A percentile compares a stretch with the other conserved stretches of the same genome.
These are phyloP conservation scores for Pseudogymnoascus verrucosus DNA, from an alignment of 2,329 filamentous ascomycete genomes.

Conservation along the genomic window DNA sequence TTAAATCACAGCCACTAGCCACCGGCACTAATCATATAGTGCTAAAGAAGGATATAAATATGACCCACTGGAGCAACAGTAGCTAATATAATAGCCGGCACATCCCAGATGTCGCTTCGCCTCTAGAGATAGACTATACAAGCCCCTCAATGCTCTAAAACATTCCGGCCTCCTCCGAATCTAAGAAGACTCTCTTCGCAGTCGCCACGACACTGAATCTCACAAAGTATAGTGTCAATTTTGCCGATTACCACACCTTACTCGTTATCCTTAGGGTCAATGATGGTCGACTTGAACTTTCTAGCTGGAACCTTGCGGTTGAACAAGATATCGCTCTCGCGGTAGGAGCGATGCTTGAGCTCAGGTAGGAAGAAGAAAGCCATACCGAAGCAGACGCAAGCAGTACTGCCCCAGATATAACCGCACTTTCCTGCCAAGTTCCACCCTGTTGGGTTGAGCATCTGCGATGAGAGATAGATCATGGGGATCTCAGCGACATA, in stretches of 20 bases:
- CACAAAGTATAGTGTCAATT: not conserved
- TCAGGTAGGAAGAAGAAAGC: slow-evolving; percentile 43
- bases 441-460: slow-evolving; percentile 31
- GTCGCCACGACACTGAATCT: not conserved
- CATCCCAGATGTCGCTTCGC: not conserved
- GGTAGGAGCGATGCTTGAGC: slow-evolving; percentile 42
- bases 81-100: not conserved
- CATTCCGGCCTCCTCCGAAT: not conserved
- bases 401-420: slow-evolving; percentile 50
- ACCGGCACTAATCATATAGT: not conserved
- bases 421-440: slow-evolving; percentile 29
- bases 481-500: slow-evolving; percentile 22
- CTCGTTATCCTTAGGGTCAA: slow-evolving; percentile 52
- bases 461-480: slow-evolving; percentile 26
- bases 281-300: slow-evolving; percentile 38
- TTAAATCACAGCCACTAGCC: not conserved
- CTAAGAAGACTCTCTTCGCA: not conserved
- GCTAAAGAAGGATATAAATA: not conserved
- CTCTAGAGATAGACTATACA: not conserved
- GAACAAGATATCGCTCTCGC: slow-evolving; percentile 38
- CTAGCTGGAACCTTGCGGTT: slow-evolving; percentile 23
- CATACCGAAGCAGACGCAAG: slow-evolving; percentile 41
- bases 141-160: not conserved
- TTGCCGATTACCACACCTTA: slow-evolving; percentile 30
- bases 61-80: not conserved